Conservation (phyloP, 306 rosid species). For the Cucumis melo region DNA sequence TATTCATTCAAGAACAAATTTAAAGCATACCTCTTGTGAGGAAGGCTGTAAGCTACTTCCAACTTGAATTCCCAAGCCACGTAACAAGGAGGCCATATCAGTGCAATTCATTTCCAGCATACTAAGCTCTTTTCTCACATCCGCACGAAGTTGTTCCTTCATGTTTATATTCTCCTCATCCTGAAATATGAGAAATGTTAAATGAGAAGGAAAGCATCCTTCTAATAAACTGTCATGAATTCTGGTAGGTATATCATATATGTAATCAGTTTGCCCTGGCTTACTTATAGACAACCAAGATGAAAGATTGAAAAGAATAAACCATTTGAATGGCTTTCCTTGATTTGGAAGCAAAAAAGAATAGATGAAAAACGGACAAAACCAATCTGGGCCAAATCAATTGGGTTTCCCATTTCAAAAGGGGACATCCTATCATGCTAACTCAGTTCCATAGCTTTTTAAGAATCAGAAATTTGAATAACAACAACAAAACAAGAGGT, state of each 20-base stretch:
- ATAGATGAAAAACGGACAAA: slow-evolving; percentile 4
- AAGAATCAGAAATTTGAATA: background rate
- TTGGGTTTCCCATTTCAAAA: background rate
- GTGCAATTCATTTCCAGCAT: slow-evolving; percentile 48
- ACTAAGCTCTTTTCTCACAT: slow-evolving; percentile 48
- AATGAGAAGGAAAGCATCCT: background rate
- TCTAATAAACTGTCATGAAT: background rate
- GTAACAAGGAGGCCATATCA: slow-evolving; percentile 74
- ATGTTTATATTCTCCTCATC: slow-evolving; percentile 61
- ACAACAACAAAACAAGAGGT: background rate
- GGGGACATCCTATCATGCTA: background rate
- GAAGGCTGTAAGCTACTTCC: slow-evolving; percentile 33
- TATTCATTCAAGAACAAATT: background rate
- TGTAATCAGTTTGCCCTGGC: background rate
- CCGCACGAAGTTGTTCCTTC: slow-evolving; percentile 69
- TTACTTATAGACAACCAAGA: background rate
- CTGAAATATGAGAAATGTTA: slow-evolving; percentile 24
- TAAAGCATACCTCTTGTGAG: slow-evolving; percentile 40
- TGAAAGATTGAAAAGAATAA: background rate
- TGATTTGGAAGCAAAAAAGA: background rate
- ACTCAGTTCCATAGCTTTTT: background rate
- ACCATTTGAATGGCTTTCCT: background rate
- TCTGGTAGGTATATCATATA: background rate
- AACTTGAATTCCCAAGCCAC: slow-evolving; percentile 67
- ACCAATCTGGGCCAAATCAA: background rate